These are phyloP conservation scores for Lipomyces sp. DNA, from an alignment of 805 yeast genomes.

Conservation along the genomic window DNA sequence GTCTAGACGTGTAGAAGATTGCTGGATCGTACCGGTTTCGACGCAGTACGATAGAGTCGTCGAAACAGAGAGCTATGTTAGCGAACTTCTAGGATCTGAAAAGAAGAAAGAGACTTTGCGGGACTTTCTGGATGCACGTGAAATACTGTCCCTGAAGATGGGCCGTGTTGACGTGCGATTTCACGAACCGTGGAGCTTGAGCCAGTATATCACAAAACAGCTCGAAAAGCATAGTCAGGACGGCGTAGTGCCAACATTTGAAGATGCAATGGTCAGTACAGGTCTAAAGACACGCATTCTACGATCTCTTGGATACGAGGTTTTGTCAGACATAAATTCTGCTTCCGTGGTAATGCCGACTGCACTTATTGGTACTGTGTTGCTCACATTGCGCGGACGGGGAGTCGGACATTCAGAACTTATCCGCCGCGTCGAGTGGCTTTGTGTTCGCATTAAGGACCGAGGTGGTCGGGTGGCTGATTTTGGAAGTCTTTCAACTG, in stretches of 20 bases:
- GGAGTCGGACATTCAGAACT: slow-evolving; percentile 41
- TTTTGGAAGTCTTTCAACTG: slow-evolving; percentile 34
- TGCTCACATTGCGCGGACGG: slow-evolving; percentile 41
- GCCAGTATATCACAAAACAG: slow-evolving; percentile 36
- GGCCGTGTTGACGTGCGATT: slow-evolving; percentile 45
- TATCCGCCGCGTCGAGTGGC: slow-evolving; percentile 39
- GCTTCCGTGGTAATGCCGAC: slow-evolving; percentile 53
- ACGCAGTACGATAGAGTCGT: slow-evolving; percentile 60
- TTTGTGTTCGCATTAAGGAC: slow-evolving; percentile 37
- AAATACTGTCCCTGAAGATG: slow-evolving; percentile 37
- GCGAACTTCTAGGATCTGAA: slow-evolving; percentile 56
- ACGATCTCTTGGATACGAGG: slow-evolving; percentile 53
- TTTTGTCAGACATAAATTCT: slow-evolving; percentile 51
- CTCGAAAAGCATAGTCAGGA: slow-evolving; percentile 12
- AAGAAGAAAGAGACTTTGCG: slow-evolving; percentile 52
- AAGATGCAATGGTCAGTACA: slow-evolving; percentile 10
- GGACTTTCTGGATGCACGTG: slow-evolving; percentile 39
- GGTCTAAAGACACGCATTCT: slow-evolving; percentile 35
- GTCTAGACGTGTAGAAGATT: slow-evolving; percentile 43
- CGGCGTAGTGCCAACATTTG: slow-evolving; percentile 9
- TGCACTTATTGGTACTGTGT: slow-evolving; percentile 49
- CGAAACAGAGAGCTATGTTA: slow-evolving; percentile 53
- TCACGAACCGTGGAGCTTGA: slow-evolving; percentile 44
- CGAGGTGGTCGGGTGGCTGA: slow-evolving; percentile 44
- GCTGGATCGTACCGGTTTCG: slow-evolving; percentile 53